Evolutionary conservation across 179 eudicot genomes (phyloP).

Genomic region (Heliamphora pulchella): DNA sequence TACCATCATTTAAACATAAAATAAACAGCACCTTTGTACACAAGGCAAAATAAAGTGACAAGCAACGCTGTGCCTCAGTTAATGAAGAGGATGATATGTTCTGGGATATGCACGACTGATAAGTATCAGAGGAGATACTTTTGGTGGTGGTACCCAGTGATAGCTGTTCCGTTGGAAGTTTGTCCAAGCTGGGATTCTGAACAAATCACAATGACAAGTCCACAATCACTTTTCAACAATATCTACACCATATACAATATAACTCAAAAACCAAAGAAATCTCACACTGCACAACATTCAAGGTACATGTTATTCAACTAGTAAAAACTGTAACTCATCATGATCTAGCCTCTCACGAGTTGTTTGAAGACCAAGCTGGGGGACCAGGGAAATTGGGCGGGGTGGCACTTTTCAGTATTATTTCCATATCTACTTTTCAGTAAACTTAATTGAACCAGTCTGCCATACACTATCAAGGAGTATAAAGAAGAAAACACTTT

Average conservation of each 20-base stretch:
- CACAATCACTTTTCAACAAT: background rate
- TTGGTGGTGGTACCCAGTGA: slow-evolving; percentile 29
- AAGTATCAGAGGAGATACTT: slow-evolving; percentile 36
- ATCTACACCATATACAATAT: background rate
- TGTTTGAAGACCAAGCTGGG: background rate
- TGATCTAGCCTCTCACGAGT: background rate
- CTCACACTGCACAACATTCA: background rate
- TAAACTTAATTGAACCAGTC: background rate
- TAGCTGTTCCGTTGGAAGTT: slow-evolving; percentile 35
- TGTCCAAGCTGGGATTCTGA: slow-evolving; percentile 41
- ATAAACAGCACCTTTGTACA: slow-evolving; percentile 76
- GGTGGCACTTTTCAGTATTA: background rate
- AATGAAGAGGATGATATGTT: slow-evolving; percentile 40
- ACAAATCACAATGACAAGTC: slow-evolving; percentile 5
- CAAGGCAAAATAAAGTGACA: slow-evolving; percentile 90
- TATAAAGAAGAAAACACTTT: background rate
- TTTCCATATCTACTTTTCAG: background rate
- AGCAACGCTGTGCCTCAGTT: slow-evolving; percentile 70
- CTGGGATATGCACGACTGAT: slow-evolving; percentile 33
- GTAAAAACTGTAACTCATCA: background rate
- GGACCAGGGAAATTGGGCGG: background rate
- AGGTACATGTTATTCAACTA: background rate
- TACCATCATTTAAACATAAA: background rate
- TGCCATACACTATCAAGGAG: background rate
- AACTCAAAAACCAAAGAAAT: background rate